Evolutionary conservation across 169 alveolate genomes (phyloP).

Genomic region (Babesia ovata): DNA sequence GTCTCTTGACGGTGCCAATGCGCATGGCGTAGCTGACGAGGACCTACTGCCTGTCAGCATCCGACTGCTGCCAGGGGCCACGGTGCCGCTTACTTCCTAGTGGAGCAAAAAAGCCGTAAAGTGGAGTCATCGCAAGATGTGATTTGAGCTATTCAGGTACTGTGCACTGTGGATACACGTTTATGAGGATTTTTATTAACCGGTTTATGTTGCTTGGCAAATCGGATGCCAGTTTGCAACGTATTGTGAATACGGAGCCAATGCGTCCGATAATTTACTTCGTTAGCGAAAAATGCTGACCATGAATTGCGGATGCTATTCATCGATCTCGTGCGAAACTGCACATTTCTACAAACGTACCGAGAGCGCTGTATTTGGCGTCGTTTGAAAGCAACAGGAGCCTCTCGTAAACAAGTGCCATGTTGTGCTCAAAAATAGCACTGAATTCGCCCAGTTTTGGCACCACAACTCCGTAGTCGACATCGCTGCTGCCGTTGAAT

Average conservation of each 20-base stretch:
- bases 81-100: too few species aligned
- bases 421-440: conserved; percentile 6
- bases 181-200: neutral
- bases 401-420: neutral
- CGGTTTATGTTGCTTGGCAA: conserved; percentile 1
- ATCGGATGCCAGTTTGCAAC: neutral
- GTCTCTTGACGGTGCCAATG: too few species aligned
- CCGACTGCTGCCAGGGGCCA: too few species aligned
- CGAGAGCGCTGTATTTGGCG: neutral
- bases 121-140: too few species aligned
- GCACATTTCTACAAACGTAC: conserved; percentile 9
- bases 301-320: neutral
- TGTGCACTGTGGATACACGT: neutral
- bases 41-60: too few species aligned
- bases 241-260: neutral
- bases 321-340: neutral
- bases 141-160: too few species aligned
- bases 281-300: too few species aligned
- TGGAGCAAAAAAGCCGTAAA: too few species aligned
- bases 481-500: conserved; percentile 25
- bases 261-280: too few species aligned
- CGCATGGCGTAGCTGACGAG: too few species aligned
- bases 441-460: conserved; percentile 9
- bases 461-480: neutral
- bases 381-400: conserved; percentile 21